A percentile compares a stretch with the other conserved stretches of the same genome.
These are phyloP conservation scores for Gracilariopsis chorda DNA, from an alignment of 23 red algal species.

Conservation along the genomic window DNA sequence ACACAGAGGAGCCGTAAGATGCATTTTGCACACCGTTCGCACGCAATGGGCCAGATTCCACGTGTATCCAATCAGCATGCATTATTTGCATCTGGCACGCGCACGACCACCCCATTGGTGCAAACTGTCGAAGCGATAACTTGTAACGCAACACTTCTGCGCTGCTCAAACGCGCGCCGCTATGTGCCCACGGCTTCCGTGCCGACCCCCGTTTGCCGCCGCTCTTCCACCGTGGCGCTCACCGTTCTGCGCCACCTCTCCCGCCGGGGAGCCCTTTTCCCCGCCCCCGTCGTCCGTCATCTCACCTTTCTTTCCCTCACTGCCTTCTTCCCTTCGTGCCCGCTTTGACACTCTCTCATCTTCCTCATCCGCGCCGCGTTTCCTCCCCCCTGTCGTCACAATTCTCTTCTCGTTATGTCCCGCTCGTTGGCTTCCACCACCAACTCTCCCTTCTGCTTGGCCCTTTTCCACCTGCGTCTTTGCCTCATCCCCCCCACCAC, in stretches of 20 bases:
- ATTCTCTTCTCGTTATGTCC: no score
- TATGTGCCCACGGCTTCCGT: no score
- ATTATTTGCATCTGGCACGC: conserved; percentile 27
- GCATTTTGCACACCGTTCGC: not conserved
- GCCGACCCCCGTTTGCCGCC: not conserved
- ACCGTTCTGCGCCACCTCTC: not conserved
- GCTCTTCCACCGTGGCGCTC: no score
- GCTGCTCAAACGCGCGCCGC: no score
- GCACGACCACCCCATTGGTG: not conserved
- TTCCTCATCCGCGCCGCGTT: no score
- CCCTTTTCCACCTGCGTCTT: not conserved
- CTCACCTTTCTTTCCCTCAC: not conserved
- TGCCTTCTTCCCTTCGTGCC: not conserved
- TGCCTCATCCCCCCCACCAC: not conserved
- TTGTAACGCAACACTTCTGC: no score
- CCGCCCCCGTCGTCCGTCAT: not conserved
- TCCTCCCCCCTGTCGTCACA: no score
- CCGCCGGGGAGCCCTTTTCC: not conserved
- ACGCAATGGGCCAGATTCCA: not conserved
- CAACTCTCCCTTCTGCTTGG: not conserved
- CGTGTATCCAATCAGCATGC: conserved; percentile 38
- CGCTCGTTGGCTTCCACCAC: no score
- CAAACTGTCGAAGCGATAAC: not conserved
- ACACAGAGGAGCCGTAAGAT: no score
- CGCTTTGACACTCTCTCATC: no score